These are phyloP conservation scores for Lactifluus subvellereus DNA, from an alignment of 768 basidiomycete species.

Conservation along the genomic window DNA sequence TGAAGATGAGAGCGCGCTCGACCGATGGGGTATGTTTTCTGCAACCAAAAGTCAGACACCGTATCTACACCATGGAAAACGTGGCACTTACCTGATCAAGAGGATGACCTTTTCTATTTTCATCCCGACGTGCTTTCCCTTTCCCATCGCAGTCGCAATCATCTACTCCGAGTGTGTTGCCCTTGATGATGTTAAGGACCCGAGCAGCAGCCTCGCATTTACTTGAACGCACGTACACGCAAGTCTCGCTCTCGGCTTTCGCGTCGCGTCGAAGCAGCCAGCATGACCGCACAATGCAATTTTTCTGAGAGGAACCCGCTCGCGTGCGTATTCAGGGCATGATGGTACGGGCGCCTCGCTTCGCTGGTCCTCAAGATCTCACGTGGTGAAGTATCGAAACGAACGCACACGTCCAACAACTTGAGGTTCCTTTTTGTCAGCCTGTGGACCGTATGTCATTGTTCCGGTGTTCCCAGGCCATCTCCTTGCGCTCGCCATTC, in stretches of 20 bases:
- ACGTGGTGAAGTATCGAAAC: conserved; percentile 84
- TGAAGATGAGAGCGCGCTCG: conserved; percentile 86
- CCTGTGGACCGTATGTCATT: conserved; percentile 78
- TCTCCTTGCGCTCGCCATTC: too few relatives aligned
- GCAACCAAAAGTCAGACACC: conserved; percentile 1
- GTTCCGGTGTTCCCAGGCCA: conserved; percentile 86
- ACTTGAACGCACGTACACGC: conserved; percentile 64
- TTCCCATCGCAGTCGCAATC: conserved; percentile 65
- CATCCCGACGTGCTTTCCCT: conserved; percentile 71
- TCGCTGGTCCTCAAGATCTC: conserved; percentile 75
- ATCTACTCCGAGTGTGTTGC: conserved; percentile 72
- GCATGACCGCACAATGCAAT: conserved; percentile 88
- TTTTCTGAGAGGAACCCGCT: conserved; percentile 54
- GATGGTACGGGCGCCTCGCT: conserved; percentile 51
- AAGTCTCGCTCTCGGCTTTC: conserved; percentile 71
- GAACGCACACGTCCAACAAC: conserved; percentile 87
- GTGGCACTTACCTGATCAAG: conserved; percentile 59
- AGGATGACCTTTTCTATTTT: conserved; percentile 75
- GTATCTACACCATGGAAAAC: conserved; percentile 5
- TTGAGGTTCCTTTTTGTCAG: conserved; percentile 67
- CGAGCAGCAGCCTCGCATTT: conserved; percentile 77
- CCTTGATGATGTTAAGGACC: conserved; percentile 75
- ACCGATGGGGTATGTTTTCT: conserved; percentile 64
- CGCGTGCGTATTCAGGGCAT: conserved; percentile 57
- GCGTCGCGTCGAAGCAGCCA: conserved; percentile 72